Percentiles rank a stretch among this genome's conserved stretches.
Evolutionary conservation across 352 stramenopile species (phyloP).

Genomic region (Pythium diclinum): DNA sequence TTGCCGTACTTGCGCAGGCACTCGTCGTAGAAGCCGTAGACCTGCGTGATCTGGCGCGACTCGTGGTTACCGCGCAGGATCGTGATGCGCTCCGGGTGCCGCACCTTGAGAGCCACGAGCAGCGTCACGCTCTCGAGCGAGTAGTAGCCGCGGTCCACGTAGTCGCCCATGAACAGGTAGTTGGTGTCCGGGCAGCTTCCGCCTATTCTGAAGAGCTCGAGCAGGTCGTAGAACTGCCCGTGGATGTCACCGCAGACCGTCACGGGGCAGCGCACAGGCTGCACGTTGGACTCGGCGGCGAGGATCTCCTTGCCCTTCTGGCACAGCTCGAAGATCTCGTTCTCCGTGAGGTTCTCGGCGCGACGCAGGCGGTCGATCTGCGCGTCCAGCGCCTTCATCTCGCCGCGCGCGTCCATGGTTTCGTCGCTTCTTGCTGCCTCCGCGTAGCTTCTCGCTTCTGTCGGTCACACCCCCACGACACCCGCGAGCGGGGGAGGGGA

Average conservation of each 20-base stretch:
- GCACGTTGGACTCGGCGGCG: slow-evolving; percentile 79
- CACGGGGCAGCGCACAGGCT: slow-evolving; percentile 81
- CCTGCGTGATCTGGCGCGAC: slow-evolving; percentile 51
- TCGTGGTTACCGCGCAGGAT: slow-evolving; percentile 74
- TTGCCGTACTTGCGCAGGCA: slow-evolving; percentile 77
- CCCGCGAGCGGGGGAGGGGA: slow-evolving; percentile 5
- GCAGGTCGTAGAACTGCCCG: slow-evolving; percentile 87
- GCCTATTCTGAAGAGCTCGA: slow-evolving; percentile 89
- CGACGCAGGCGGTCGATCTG: slow-evolving; percentile 81
- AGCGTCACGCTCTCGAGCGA: slow-evolving; percentile 83
- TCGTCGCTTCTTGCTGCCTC: background rate
- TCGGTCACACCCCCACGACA: background rate
- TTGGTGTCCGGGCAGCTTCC: slow-evolving; percentile 85
- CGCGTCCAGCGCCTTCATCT: slow-evolving; percentile 86
- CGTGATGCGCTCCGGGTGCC: slow-evolving; percentile 84
- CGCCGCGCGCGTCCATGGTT: slow-evolving; percentile 66
- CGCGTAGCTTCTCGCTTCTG: slow-evolving; percentile 1
- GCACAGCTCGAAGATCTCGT: slow-evolving; percentile 87
- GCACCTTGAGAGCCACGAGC: slow-evolving; percentile 82
- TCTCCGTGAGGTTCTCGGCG: slow-evolving; percentile 88
- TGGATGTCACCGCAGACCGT: slow-evolving; percentile 89
- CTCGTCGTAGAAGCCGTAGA: slow-evolving; percentile 75
- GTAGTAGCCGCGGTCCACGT: slow-evolving; percentile 88
- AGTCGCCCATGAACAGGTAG: slow-evolving; percentile 91
- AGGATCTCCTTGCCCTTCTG: slow-evolving; percentile 90